phyloP scores from a whole-genome alignment of 179 eudicot genomes.

The Gypsophila paniculata region DNA sequence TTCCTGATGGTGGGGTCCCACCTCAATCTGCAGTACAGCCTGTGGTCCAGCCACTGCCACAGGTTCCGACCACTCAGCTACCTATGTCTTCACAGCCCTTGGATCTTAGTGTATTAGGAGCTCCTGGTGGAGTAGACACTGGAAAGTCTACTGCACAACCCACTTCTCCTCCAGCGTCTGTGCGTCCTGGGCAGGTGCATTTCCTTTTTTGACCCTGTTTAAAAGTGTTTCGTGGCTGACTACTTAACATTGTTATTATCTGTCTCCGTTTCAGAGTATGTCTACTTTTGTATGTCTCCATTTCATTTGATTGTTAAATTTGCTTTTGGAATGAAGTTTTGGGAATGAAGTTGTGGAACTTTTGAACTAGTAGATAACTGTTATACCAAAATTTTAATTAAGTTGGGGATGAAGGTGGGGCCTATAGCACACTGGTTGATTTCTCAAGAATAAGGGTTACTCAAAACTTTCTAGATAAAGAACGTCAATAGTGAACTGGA shows the following conservation, averaged over 20 bases:
- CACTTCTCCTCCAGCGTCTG: conserved; percentile 67
- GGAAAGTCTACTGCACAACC: conserved; percentile 56
- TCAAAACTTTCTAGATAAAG: background rate
- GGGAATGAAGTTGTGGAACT: too few relatives aligned
- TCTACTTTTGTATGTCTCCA: too few relatives aligned
- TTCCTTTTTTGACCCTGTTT: conserved; percentile 14
- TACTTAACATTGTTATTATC: too few relatives aligned
- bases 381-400: too few relatives aligned
- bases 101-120: conserved; percentile 87
- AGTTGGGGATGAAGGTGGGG: background rate
- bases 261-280: too few relatives aligned
- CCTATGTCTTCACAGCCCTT: conserved; percentile 70
- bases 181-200: conserved; percentile 91
- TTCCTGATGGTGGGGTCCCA: conserved; percentile 91
- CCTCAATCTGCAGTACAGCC: conserved; percentile 57
- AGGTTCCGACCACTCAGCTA: conserved; percentile 41
- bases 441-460: background rate
- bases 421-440: background rate
- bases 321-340: too few relatives aligned
- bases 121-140: conserved; percentile 50
- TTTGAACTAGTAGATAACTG: too few relatives aligned
- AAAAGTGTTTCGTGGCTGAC: background rate
- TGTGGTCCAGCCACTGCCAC: conserved; percentile 36
- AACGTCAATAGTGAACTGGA: too few relatives aligned
- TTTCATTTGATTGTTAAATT: too few relatives aligned